Conservation (phyloP, 768 basidiomycete genomes). For the Kwoniella shandongensis region DNA sequence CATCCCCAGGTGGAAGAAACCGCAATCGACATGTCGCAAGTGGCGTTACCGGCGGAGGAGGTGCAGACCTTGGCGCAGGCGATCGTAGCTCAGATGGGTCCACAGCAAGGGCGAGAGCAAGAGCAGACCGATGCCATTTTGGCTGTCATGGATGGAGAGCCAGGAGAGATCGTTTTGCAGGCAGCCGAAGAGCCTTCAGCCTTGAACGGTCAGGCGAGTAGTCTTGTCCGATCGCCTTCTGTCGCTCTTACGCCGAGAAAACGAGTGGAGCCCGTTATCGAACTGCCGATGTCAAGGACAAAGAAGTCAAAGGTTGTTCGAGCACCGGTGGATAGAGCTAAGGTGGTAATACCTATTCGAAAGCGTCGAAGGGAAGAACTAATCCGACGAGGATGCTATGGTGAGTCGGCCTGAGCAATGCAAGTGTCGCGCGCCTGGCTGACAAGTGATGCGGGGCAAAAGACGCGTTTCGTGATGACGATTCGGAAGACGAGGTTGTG, state of each 20-base stretch:
- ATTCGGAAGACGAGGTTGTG: conserved; percentile 25
- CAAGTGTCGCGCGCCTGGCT: not conserved
- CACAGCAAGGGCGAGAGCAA: no score
- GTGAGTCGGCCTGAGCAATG: conserved; percentile 18
- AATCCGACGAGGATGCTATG: conserved; percentile 31
- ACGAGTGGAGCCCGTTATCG: not conserved
- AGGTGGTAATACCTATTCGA: conserved; percentile 26
- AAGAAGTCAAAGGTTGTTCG: not conserved
- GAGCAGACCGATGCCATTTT: no score
- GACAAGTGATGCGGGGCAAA: not conserved
- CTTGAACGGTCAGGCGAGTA: no score
- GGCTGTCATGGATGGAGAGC: no score
- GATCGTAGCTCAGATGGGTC: no score
- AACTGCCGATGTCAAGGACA: conserved; percentile 3
- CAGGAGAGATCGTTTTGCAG: no score
- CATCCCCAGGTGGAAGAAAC: no score
- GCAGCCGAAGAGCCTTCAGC: no score
- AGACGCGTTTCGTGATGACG: conserved; percentile 39
- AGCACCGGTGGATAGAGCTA: conserved; percentile 21
- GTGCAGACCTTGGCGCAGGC: no score
- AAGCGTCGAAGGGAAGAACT: conserved; percentile 15
- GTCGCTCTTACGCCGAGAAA: not conserved
- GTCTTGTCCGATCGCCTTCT: no score
- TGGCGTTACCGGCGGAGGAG: no score
- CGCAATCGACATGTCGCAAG: no score